Conservation (phyloP, 805 yeast genomes). For the Myxozyma melibiosi region DNA sequence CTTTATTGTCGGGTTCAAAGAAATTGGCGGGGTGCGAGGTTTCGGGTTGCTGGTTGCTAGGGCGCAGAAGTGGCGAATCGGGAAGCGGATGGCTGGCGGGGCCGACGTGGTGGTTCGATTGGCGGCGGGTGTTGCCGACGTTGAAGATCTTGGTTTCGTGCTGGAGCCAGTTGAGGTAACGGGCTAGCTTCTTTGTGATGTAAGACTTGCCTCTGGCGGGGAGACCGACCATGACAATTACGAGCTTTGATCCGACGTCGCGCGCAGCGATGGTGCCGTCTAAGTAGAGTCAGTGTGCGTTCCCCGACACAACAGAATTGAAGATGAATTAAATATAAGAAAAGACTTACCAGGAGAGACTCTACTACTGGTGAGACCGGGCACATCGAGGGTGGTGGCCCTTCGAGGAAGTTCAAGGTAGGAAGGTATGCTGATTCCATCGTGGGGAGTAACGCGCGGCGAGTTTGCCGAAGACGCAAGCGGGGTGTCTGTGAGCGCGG, state of each 20-base stretch:
- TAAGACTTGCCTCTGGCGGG: slow-evolving; percentile 97
- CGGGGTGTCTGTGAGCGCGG: slow-evolving; percentile 32
- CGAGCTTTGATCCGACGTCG: slow-evolving; percentile 81
- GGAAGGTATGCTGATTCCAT: slow-evolving; percentile 18
- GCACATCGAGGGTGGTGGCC: slow-evolving; percentile 86
- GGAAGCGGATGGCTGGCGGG: slow-evolving; percentile 70
- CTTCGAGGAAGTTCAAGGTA: slow-evolving; percentile 45
- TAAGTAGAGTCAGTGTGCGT: too few species aligned
- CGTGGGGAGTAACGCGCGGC: slow-evolving; percentile 21
- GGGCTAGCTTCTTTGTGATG: slow-evolving; percentile 83
- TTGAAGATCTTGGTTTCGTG: slow-evolving; percentile 89
- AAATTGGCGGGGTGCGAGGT: slow-evolving; percentile 74
- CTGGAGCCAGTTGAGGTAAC: slow-evolving; percentile 92
- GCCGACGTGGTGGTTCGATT: slow-evolving; percentile 61
- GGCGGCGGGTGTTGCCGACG: slow-evolving; percentile 92
- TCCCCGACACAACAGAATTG: background rate
- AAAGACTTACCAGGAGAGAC: slow-evolving; percentile 63
- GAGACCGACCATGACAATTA: slow-evolving; percentile 92
- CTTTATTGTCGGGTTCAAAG: slow-evolving; percentile 76
- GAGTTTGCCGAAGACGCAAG: slow-evolving; percentile 27
- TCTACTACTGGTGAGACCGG: slow-evolving; percentile 84
- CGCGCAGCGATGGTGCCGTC: slow-evolving; percentile 41
- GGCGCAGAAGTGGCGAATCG: slow-evolving; percentile 40
- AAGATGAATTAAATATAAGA: background rate
- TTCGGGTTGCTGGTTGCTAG: slow-evolving; percentile 1